Evolutionary conservation across 306 rosid genomes (phyloP).

Genomic region (Chamaecrista fasciculata): DNA sequence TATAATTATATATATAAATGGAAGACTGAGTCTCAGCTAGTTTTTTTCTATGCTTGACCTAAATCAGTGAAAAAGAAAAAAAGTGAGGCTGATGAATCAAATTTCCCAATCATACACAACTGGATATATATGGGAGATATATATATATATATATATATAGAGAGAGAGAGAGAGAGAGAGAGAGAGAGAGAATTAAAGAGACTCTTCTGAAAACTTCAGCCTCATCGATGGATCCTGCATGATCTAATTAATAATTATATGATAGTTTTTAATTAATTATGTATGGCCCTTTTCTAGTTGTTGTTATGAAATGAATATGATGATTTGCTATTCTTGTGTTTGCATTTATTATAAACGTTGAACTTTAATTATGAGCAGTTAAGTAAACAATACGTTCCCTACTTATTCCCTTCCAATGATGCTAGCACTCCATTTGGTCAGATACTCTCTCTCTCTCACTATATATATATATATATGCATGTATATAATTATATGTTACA

Average conservation of each 20-base stretch:
- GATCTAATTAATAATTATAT: constrained; percentile 25
- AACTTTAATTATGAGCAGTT: constrained; percentile 10
- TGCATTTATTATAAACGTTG: constrained; percentile 35
- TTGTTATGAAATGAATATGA: constrained; percentile 26
- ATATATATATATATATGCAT: too few species aligned
- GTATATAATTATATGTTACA: too few species aligned
- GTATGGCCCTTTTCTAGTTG: constrained; percentile 25
- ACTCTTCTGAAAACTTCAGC: constrained; percentile 38
- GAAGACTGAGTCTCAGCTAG: constrained; percentile 34
- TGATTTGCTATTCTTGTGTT: constrained; percentile 42
- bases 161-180: too few species aligned
- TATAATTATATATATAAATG: constrained; percentile 20
- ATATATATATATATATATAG: too few species aligned
- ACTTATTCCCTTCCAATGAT: too few species aligned
- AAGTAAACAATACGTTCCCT: constrained; percentile 28
- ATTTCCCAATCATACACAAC: constrained; percentile 37
- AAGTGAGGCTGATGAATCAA: constrained; percentile 42
- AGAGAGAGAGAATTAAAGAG: too few species aligned
- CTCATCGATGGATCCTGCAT: constrained; percentile 25
- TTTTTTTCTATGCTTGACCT: constrained; percentile 41
- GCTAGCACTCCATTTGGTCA: too few species aligned
- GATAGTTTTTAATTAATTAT: background rate
- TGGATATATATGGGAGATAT: constrained; percentile 14
- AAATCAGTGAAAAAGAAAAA: constrained; percentile 34
- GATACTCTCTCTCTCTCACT: too few species aligned